phyloP scores from a whole-genome alignment of 1,284 basidiomycete species.

The Sutorius eximius region DNA sequence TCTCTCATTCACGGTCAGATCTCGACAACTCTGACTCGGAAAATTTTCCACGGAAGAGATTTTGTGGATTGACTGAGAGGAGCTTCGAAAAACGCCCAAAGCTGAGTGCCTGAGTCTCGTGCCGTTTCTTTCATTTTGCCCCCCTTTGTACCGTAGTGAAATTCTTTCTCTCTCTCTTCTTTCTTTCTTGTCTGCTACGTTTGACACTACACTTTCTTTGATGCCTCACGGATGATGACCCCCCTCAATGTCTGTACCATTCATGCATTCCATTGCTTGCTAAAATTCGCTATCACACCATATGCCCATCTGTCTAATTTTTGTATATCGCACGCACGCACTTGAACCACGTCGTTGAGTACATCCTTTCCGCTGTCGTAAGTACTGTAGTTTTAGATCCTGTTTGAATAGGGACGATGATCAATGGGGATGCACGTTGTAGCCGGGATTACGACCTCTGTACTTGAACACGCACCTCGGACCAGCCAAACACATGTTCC shows the following conservation, averaged over 20 bases:
- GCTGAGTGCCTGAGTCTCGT: slow-evolving; percentile 28
- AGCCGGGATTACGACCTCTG: slow-evolving; percentile 32
- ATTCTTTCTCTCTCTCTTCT: background rate
- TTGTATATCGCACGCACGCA: slow-evolving; percentile 29
- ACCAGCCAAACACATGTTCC: slow-evolving; percentile 21
- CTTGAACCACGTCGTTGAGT: slow-evolving; percentile 16
- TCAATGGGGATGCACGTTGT: slow-evolving; percentile 18
- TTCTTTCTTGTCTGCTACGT: slow-evolving; percentile 7
- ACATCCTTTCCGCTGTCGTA: slow-evolving; percentile 15
- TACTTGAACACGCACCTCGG: slow-evolving; percentile 15
- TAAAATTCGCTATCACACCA: slow-evolving; percentile 15
- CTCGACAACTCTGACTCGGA: slow-evolving; percentile 32
- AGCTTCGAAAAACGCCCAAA: slow-evolving; percentile 30
- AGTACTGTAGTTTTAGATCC: slow-evolving; percentile 32
- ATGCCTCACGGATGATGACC: slow-evolving; percentile 26
- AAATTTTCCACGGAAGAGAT: slow-evolving; percentile 27
- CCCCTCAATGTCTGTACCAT: slow-evolving; percentile 27
- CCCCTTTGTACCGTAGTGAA: background rate
- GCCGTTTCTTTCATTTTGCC: slow-evolving; percentile 1
- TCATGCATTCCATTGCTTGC: slow-evolving; percentile 26
- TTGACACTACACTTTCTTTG: slow-evolving; percentile 16
- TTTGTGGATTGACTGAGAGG: slow-evolving; percentile 21
- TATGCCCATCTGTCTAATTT: slow-evolving; percentile 36
- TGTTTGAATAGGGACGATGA: slow-evolving; percentile 23
- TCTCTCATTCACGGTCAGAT: slow-evolving; percentile 45